Base-by-base conservation (phyloP, 306 rosid species). In the Nissolia schottii region DNA sequence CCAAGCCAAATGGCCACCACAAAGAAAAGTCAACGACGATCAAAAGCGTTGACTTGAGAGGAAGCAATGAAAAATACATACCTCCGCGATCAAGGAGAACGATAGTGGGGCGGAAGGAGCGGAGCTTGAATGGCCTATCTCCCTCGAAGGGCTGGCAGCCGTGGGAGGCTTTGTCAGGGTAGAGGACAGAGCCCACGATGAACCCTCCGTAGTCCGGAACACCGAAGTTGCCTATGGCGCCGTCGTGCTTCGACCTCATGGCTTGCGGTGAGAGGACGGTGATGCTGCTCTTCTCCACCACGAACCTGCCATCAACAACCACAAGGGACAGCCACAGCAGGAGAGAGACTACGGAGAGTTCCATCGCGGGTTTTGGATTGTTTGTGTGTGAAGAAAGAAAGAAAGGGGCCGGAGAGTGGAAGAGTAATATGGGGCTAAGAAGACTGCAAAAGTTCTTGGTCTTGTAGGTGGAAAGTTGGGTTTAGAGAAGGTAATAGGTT, bases 11-110 rank as follows among this genome's bases (percentile, higher is more conserved):
- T 18, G n/a, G n/a, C n/a, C 1, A 28, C 13, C 12, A 67, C 0
- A 55, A 45, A 54, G 15, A 59, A 77, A n/a, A 77, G 80, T 68
- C 71, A 46, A 80, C 45, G 25, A 19, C 46, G 20, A 51, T 16
- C 4, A 35, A n/a, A n/a, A 41, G 4, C 45, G 58, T 54, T 37
- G 78, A 76, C 43, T 4, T 4, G 25, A 22, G 31, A 3, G 23
- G 24, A 62, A 24, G 13, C 43, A 4, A 61, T 9, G 50, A 31
- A 55, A 7, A 1, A 15, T 3, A 40, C 9, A 23, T 86, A 91
- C 99, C 96, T 86, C 95, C 99, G 53, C 99, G 99, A 72, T 94
- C 96, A 81, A 94, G 75, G 31, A 94, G 86, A 78, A 85, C 74
- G 61, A 94, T 18, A 65, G 79, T 71, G 23, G 97, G 86, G 14